A percentile compares a stretch with the other conserved stretches of the same genome.
These are phyloP conservation scores for Talaromyces sp. DNA, from an alignment of 2,329 filamentous ascomycete species.

Conservation along the genomic window DNA sequence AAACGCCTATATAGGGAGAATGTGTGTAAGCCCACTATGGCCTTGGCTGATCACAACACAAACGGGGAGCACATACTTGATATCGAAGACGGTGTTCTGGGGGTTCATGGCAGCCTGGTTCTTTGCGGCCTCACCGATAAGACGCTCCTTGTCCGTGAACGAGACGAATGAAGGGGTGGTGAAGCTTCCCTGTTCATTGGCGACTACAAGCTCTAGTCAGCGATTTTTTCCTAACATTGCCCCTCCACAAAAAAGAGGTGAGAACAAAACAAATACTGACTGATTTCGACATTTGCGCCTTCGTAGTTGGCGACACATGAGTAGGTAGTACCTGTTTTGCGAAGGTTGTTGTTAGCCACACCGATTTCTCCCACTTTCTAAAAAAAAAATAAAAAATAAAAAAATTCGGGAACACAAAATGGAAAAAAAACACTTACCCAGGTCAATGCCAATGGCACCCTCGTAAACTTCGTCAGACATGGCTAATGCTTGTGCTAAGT, in stretches of 20 bases:
- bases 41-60: not conserved
- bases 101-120: slow-evolving; percentile 99
- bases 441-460: slow-evolving; percentile 99
- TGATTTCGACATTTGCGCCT: slow-evolving; percentile 99
- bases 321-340: slow-evolving; percentile 83
- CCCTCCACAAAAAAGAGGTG: not conserved
- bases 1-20: slow-evolving; percentile 63
- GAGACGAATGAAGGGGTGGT: slow-evolving; percentile 98
- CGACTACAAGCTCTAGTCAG: slow-evolving; percentile 51
- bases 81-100: slow-evolving; percentile 94
- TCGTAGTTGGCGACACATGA: slow-evolving; percentile 99
- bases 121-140: slow-evolving; percentile 99
- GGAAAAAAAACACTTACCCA: slow-evolving; percentile 61
- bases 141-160: slow-evolving; percentile 96
- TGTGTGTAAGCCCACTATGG: not conserved
- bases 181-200: slow-evolving; percentile 99
- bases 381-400: too few species aligned
- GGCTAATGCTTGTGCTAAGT: slow-evolving; percentile 16
- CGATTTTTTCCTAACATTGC: not conserved
- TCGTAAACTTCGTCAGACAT: slow-evolving; percentile 99
- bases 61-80: slow-evolving; percentile 67
- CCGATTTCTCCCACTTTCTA: slow-evolving; percentile 1
- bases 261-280: slow-evolving; percentile 49
- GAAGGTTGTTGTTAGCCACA: not conserved
- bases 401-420: not conserved